A percentile compares a stretch with the other conserved stretches of the same genome.
Conservation (phyloP, 2,329 filamentous ascomycete genomes). For the Colletotrichum sojae region DNA sequence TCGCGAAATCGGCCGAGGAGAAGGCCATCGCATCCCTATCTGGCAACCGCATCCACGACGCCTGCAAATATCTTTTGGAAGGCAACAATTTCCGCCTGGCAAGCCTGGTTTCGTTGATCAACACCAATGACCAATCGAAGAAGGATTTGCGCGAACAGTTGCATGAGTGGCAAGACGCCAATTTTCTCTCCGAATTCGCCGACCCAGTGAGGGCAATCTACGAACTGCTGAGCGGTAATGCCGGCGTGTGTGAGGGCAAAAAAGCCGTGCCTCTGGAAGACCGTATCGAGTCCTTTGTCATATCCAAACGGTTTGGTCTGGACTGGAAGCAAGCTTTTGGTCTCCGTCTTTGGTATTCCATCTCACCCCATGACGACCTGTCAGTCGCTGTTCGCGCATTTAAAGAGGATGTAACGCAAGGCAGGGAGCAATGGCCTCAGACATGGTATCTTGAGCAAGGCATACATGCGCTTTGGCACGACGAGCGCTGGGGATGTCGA, state of each 20-base stretch:
- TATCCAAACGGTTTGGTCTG: constrained; percentile 86
- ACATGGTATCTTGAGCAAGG: constrained; percentile 78
- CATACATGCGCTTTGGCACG: constrained; percentile 71
- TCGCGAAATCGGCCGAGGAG: constrained; percentile 79
- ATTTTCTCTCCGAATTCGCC: constrained; percentile 88
- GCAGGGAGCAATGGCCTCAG: constrained; percentile 79
- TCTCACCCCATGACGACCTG: constrained; percentile 76
- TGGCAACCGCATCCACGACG: constrained; percentile 83
- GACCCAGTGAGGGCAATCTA: constrained; percentile 89
- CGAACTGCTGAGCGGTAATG: constrained; percentile 89
- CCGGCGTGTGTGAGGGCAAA: constrained; percentile 85
- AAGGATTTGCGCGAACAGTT: constrained; percentile 86
- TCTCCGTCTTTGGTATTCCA: constrained; percentile 90
- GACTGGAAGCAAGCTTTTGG: constrained; percentile 97
- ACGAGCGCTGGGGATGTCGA: constrained; percentile 68
- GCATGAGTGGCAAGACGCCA: constrained; percentile 85
- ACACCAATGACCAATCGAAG: constrained; percentile 77
- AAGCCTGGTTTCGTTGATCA: constrained; percentile 86
- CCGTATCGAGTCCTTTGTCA: constrained; percentile 82
- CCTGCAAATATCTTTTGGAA: constrained; percentile 83
- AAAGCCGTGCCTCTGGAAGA: constrained; percentile 83
- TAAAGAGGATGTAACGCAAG: constrained; percentile 78
- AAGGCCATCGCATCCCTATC: constrained; percentile 87
- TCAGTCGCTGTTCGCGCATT: constrained; percentile 81
- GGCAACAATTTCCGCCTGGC: constrained; percentile 87